Evolutionary conservation across 805 yeast species (phyloP).

Genomic region (Candida railenensis): DNA sequence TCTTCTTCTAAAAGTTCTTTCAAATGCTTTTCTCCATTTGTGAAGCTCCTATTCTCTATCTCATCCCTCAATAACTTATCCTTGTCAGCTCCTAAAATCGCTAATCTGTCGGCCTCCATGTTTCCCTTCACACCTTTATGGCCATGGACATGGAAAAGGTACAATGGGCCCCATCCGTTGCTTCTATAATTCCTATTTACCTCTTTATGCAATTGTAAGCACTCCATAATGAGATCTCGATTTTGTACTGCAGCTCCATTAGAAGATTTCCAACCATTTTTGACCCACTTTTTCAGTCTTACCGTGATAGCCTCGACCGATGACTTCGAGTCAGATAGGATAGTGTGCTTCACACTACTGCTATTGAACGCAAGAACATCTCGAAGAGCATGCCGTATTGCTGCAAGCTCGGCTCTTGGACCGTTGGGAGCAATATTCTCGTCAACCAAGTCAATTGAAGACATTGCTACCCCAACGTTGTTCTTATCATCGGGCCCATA

Average conservation of each 20-base stretch:
- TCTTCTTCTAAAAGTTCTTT: no score
- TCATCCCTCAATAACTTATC: no score
- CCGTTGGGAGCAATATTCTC: slow-evolving; percentile 46
- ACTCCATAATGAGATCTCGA: slow-evolving; percentile 46
- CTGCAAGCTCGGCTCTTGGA: slow-evolving; percentile 76
- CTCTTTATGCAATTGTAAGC: not conserved
- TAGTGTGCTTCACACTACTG: slow-evolving; percentile 31
- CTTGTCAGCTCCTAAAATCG: not conserved
- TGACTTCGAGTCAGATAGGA: slow-evolving; percentile 73
- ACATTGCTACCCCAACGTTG: slow-evolving; percentile 55
- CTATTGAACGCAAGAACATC: slow-evolving; percentile 33
- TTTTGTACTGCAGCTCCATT: slow-evolving; percentile 49
- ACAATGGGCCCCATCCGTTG: no score
- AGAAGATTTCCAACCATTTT: slow-evolving; percentile 52
- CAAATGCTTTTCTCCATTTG: no score
- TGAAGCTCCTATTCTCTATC: no score
- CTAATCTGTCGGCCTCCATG: not conserved
- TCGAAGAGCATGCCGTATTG: slow-evolving; percentile 56
- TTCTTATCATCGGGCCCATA: slow-evolving; percentile 56
- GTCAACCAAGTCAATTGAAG: slow-evolving; percentile 10
- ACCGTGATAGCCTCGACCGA: slow-evolving; percentile 52
- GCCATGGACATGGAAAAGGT: not conserved
- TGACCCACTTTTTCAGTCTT: slow-evolving; percentile 62
- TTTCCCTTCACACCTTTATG: not conserved
- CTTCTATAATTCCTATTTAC: no score